These are phyloP conservation scores for Aegilops sharonensis DNA, from an alignment of 176 grass and related monocot species.

Conservation along the genomic window DNA sequence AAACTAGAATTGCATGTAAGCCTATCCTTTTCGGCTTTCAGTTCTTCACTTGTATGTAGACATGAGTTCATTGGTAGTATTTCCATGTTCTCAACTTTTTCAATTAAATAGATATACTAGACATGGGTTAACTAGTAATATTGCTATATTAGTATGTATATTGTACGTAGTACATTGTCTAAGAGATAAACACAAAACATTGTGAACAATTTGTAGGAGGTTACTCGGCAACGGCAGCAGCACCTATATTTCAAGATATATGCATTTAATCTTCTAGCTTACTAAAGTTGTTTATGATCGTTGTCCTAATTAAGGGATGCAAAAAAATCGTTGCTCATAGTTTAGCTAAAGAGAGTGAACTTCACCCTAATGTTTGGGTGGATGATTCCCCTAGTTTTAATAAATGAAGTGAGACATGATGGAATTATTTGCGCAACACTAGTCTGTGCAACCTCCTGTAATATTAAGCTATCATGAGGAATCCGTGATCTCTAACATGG, in stretches of 20 bases:
- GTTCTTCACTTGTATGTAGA: background rate
- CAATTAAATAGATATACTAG: background rate
- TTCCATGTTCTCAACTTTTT: background rate
- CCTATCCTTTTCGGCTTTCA: background rate
- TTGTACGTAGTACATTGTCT: background rate
- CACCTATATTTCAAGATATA: too few relatives aligned
- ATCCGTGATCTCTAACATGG: background rate
- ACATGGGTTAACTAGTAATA: background rate
- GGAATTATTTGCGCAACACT: background rate
- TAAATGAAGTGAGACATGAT: too few relatives aligned
- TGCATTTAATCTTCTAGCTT: too few relatives aligned
- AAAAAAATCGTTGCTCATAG: too few relatives aligned
- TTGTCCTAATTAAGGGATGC: too few relatives aligned
- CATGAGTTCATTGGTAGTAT: background rate
- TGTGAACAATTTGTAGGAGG: too few relatives aligned
- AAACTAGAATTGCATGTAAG: conserved; percentile 14
- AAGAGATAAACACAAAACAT: background rate
- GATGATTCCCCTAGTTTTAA: too few relatives aligned
- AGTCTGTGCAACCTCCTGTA: background rate
- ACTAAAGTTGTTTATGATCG: too few relatives aligned
- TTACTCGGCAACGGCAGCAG: too few relatives aligned
- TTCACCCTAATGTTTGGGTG: too few relatives aligned
- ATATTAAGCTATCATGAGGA: background rate
- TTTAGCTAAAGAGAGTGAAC: too few relatives aligned
- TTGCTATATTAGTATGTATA: background rate